Base-by-base conservation (phyloP, 768 basidiomycete genomes). In the Boletus vinaceobasis region DNA sequence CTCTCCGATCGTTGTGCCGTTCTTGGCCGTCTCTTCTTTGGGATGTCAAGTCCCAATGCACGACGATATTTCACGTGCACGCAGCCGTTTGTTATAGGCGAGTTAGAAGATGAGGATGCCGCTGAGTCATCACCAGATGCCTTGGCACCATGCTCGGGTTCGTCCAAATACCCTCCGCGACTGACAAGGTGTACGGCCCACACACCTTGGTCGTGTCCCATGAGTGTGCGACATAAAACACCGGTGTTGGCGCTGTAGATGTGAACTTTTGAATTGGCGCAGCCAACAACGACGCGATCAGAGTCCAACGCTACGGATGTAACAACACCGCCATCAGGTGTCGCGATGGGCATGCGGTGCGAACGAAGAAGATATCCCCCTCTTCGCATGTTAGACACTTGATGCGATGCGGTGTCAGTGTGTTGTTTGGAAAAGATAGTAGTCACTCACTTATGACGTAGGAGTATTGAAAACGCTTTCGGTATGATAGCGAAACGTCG, bases 181-280 rank as follows among this genome's bases (percentile, higher is more conserved):
- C 81, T 80, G 46, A 95, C 83, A 27, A 98, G 79, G 50, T 86
- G 83, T 14, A 97, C 83, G 14, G 89, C 87, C 95, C 95, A 98
- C 1, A 97, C 94, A n/a, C 95, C 95, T 21, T 79, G 73, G 15
- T 87, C 85, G 69, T 97, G 95, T 0, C 95, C 95, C 9, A 82
- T 76, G 2, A 98, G 81, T 0, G 90, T 90, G 48, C 88, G 79
- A 39, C 80, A 79, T 47, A 90, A 81, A 2, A 87, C 80, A 1
- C 95, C 95, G 0, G 88, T 88, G 38, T 73, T 75, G 1, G 90
- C 85, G 58, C 87, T 87, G 73, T 93, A 98, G 10, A 98, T 77
- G 63, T 93, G 88, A 43, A 98, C 87, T 57, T 85, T 84, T 59
- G 81, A 80, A 67, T 88, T 95, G 9, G 90, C 89, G 60, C 97